Conservation (phyloP, 129 eudicot species). For the carrot (Daucus carota) region DNA sequence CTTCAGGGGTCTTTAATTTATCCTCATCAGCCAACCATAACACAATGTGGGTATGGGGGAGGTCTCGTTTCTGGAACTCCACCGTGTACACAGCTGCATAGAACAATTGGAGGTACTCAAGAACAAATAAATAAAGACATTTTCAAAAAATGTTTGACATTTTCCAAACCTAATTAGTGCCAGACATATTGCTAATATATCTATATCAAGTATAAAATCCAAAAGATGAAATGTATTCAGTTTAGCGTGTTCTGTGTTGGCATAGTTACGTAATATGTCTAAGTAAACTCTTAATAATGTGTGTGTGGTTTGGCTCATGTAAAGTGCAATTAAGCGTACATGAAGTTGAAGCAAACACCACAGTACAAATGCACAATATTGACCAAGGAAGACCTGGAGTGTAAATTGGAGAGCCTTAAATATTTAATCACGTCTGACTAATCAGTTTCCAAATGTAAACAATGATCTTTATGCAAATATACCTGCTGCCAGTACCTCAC, state of each 20-base stretch:
- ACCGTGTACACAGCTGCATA: no score
- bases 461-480: conserved; percentile 14
- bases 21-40: no score
- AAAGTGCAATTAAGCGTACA: neutral
- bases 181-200: neutral
- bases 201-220: neutral
- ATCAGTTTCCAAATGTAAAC: neutral
- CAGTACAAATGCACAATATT: no score
- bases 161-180: neutral
- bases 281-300: neutral
- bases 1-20: no score
- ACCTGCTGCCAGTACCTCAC: conserved; percentile 99
- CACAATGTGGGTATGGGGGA: no score
- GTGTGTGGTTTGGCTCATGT: neutral
- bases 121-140: no score
- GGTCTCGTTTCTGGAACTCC: no score
- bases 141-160: neutral
- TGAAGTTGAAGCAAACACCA: no score
- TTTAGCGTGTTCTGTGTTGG: neutral
- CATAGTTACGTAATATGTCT: neutral
- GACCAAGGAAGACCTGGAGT: neutral
- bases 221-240: neutral
- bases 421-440: neutral
- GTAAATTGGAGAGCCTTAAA: neutral
- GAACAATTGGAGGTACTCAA: no score